A percentile compares a stretch with the other conserved stretches of the same genome.
These are phyloP conservation scores for Hypoxylon sp. DNA, from an alignment of 2,329 filamentous ascomycete species.

Conservation along the genomic window DNA sequence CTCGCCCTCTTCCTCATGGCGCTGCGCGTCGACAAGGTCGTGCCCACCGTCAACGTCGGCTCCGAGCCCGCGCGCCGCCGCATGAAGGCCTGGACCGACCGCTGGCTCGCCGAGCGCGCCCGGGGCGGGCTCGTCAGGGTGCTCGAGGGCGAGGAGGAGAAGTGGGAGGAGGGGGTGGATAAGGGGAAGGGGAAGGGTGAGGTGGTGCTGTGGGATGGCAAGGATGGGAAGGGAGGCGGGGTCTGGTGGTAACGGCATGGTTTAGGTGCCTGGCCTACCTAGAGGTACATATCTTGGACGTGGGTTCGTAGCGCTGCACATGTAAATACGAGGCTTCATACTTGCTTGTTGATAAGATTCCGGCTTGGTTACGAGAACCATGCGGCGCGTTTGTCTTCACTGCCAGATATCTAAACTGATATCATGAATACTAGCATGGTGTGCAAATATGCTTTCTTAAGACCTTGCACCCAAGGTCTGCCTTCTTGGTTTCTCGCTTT, in stretches of 20 bases:
- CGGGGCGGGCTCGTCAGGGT: conserved; percentile 61
- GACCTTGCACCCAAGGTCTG: not conserved
- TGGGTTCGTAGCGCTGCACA: not conserved
- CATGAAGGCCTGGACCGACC: conserved; percentile 72
- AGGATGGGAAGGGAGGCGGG: conserved; percentile 50
- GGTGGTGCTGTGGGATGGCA: conserved; percentile 32
- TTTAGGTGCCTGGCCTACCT: too few species aligned
- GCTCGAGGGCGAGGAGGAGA: conserved; percentile 51
- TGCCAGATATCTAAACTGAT: not conserved
- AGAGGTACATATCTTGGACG: not conserved
- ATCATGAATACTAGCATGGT: not conserved
- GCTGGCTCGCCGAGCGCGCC: conserved; percentile 66
- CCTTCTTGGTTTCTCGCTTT: not conserved
- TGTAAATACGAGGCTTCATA: not conserved
- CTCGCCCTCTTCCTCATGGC: conserved; percentile 92
- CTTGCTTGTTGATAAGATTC: not conserved
- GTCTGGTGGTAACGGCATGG: conserved; percentile 50
- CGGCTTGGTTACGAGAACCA: not conserved
- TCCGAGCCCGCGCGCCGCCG: conserved; percentile 63
- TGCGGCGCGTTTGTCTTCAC: not conserved
- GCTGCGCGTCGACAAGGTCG: conserved; percentile 84
- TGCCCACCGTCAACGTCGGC: conserved; percentile 89
- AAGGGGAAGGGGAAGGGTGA: conserved; percentile 45
- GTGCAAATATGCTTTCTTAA: not conserved
- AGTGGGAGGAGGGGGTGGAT: conserved; percentile 31